phyloP scores from a whole-genome alignment of 2,329 filamentous ascomycete species.

The Monosporascus sp. region DNA sequence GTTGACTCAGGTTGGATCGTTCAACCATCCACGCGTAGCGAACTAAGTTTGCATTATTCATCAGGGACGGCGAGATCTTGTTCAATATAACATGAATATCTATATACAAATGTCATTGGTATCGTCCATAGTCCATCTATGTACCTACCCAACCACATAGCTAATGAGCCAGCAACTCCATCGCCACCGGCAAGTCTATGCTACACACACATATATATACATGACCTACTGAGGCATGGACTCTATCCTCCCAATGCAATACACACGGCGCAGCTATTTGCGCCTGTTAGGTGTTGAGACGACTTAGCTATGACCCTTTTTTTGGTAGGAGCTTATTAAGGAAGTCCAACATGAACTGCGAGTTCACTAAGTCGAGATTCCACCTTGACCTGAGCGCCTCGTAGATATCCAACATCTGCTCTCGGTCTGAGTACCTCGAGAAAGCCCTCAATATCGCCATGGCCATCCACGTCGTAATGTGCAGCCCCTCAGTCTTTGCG shows the following conservation, averaged over 20 bases:
- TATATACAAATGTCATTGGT: not conserved
- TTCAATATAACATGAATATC: not conserved
- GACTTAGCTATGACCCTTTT: not conserved
- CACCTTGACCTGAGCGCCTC: slow-evolving; percentile 43
- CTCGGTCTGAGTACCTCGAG: slow-evolving; percentile 48
- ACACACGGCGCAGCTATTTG: not conserved
- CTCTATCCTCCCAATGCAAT: not conserved
- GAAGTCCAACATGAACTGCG: slow-evolving; percentile 42
- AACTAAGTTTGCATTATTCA: not conserved
- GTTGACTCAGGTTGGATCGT: too few relatives aligned
- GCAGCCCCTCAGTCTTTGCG: slow-evolving; percentile 38
- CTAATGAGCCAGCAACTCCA: not conserved
- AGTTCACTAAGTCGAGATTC: slow-evolving; percentile 35
- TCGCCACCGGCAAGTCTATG: not conserved
- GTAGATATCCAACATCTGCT: slow-evolving; percentile 51
- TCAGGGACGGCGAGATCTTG: not conserved
- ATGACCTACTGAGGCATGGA: not conserved
- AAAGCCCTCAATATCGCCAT: slow-evolving; percentile 60
- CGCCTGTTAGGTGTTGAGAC: not conserved
- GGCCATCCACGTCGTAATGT: slow-evolving; percentile 56
- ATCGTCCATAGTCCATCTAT: not conserved
- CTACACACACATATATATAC: not conserved
- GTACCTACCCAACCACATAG: not conserved
- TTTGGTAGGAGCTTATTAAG: slow-evolving; percentile 36
- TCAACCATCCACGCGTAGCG: not conserved